Evolutionary conservation across 768 basidiomycete species (phyloP).

Genomic region (Hericium rajendrae): DNA sequence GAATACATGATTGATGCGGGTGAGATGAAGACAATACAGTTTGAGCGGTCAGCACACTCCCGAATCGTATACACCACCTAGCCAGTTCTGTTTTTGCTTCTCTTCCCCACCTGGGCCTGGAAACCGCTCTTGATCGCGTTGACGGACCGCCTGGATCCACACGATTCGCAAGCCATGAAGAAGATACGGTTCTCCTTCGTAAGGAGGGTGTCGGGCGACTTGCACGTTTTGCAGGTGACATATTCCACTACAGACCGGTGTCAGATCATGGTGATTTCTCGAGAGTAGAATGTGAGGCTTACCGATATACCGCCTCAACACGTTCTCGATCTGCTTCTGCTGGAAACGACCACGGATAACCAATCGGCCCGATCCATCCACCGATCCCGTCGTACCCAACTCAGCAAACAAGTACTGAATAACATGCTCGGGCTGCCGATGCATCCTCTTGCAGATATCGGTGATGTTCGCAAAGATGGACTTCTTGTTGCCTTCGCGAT

Average conservation of each 20-base stretch:
- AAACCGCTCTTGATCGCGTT: constrained; percentile 97
- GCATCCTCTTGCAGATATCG: constrained; percentile 98
- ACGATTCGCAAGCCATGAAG: constrained; percentile 92
- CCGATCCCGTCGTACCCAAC: constrained; percentile 94
- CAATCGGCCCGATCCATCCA: constrained; percentile 84
- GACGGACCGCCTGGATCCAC: constrained; percentile 85
- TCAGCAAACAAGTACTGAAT: constrained; percentile 96
- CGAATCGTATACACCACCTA: constrained; percentile 17
- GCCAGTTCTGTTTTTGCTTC: constrained; percentile 74
- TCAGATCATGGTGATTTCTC: neutral
- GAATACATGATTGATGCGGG: neutral
- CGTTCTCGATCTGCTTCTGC: constrained; percentile 97
- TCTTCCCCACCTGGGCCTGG: constrained; percentile 90
- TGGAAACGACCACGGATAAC: constrained; percentile 98
- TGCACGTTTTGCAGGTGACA: constrained; percentile 99
- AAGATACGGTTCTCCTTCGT: constrained; percentile 98
- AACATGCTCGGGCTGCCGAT: constrained; percentile 94
- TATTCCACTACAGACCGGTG: constrained; percentile 66
- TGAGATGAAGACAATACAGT: constrained; percentile 12
- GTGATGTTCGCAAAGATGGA: constrained; percentile 93
- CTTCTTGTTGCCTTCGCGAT: constrained; percentile 95
- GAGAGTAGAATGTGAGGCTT: constrained; percentile 21
- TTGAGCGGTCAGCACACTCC: constrained; percentile 5
- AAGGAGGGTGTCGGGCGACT: constrained; percentile 93
- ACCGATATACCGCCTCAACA: constrained; percentile 94